Conservation (phyloP, 805 yeast species). For the Candida takata region DNA sequence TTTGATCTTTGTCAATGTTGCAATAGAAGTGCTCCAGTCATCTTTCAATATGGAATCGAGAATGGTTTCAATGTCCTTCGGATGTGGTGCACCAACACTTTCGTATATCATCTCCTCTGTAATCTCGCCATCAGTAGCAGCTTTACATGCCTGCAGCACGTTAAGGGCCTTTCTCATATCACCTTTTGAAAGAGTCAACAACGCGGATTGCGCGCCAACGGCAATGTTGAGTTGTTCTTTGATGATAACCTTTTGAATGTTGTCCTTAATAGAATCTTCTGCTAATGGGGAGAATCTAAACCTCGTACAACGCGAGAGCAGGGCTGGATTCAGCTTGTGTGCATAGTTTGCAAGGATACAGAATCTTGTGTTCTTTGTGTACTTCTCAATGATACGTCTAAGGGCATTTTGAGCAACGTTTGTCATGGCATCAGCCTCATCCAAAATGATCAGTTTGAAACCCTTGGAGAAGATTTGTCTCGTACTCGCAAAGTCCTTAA, state of each 20-base stretch:
- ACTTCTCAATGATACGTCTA: slow-evolving; percentile 77
- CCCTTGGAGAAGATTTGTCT: slow-evolving; percentile 85
- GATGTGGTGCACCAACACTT: slow-evolving; percentile 94
- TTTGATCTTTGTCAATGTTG: slow-evolving; percentile 60
- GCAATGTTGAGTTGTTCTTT: slow-evolving; percentile 57
- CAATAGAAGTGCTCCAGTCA: slow-evolving; percentile 76
- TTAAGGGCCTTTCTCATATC: slow-evolving; percentile 95
- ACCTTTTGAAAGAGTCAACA: slow-evolving; percentile 74
- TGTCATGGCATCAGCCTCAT: slow-evolving; percentile 95
- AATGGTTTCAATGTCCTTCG: slow-evolving; percentile 70
- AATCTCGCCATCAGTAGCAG: slow-evolving; percentile 62
- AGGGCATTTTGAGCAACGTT: slow-evolving; percentile 79
- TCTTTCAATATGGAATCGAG: slow-evolving; percentile 74
- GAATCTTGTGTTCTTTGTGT: slow-evolving; percentile 90
- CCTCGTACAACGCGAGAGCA: slow-evolving; percentile 89
- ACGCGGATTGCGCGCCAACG: slow-evolving; percentile 54
- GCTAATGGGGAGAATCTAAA: slow-evolving; percentile 86
- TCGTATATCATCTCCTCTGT: slow-evolving; percentile 77
- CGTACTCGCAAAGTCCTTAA: slow-evolving; percentile 93
- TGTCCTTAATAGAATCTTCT: slow-evolving; percentile 55
- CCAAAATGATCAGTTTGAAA: slow-evolving; percentile 84
- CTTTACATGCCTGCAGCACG: slow-evolving; percentile 89
- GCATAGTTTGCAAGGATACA: slow-evolving; percentile 94
- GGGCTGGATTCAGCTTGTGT: slow-evolving; percentile 92
- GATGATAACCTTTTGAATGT: slow-evolving; percentile 62